phyloP scores from a whole-genome alignment of 2,329 filamentous ascomycete species.

The Knoxdaviesia proteae region DNA sequence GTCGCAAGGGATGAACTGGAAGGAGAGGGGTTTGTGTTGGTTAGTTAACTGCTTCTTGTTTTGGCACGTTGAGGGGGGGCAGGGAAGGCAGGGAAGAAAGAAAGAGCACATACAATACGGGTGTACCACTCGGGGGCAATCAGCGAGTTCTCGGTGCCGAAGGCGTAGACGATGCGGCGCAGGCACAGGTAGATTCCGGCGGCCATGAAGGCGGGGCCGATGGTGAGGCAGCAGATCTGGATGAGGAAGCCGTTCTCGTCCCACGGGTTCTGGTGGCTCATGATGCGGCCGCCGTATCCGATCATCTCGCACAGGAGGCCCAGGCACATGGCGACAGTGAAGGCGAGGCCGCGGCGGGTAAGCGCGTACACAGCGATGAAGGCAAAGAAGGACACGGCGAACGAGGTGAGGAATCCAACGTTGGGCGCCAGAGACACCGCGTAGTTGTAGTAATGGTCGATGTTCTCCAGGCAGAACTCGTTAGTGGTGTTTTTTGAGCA shows the following conservation, averaged over 20 bases:
- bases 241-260: constrained; percentile 35
- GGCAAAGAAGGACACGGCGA: constrained; percentile 20
- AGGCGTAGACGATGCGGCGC: constrained; percentile 23
- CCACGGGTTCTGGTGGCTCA: constrained; percentile 36
- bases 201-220: constrained; percentile 43
- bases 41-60: not conserved
- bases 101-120: constrained; percentile 17
- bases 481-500: constrained; percentile 11
- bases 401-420: constrained; percentile 26
- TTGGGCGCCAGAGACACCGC: constrained; percentile 32
- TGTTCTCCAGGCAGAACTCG: constrained; percentile 10
- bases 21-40: constrained; percentile 8
- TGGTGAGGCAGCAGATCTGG: constrained; percentile 40
- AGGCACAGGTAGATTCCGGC: constrained; percentile 44
- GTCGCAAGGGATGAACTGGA: constrained; percentile 25
- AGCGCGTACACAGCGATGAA: constrained; percentile 19
- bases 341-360: constrained; percentile 25
- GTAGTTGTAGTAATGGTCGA: constrained; percentile 27
- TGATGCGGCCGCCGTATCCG: constrained; percentile 38
- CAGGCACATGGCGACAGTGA: constrained; percentile 28
- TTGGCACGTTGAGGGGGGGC: too few relatives aligned
- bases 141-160: constrained; percentile 26
- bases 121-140: constrained; percentile 26
- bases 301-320: constrained; percentile 37
- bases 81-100: constrained; percentile 9